Evolutionary conservation across 345 rosid species (phyloP).

Genomic region (Citrus trifoliata): DNA sequence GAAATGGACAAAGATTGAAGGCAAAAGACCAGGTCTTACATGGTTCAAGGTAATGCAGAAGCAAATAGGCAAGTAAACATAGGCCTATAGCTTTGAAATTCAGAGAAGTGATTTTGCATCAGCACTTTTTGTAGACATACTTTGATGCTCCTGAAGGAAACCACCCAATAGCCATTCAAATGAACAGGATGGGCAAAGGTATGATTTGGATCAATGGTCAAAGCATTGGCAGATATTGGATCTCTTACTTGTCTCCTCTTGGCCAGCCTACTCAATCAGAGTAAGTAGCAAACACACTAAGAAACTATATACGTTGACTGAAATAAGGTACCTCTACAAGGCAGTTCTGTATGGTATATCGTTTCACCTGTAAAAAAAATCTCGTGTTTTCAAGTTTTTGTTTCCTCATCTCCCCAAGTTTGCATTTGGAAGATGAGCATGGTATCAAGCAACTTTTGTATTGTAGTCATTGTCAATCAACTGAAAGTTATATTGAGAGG

Average conservation of each 20-base stretch:
- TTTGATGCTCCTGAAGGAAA: slow-evolving; percentile 71
- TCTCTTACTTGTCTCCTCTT: slow-evolving; percentile 65
- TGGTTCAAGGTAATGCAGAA: slow-evolving; percentile 72
- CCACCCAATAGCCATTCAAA: slow-evolving; percentile 49
- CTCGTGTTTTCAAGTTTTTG: no score
- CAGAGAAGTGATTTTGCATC: neutral
- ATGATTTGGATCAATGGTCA: slow-evolving; percentile 86
- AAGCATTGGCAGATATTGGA: slow-evolving; percentile 84
- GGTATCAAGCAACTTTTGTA: no score
- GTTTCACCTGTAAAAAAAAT: no score
- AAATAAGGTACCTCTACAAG: no score
- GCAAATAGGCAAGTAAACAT: neutral
- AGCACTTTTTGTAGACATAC: slow-evolving; percentile 37
- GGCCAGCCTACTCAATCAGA: slow-evolving; percentile 64
- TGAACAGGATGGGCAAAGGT: slow-evolving; percentile 74
- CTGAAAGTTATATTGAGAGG: neutral
- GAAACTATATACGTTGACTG: neutral
- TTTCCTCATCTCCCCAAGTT: no score
- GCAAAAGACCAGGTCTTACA: slow-evolving; percentile 42
- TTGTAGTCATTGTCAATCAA: no score
- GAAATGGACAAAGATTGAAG: slow-evolving; percentile 39
- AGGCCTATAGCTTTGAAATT: neutral
- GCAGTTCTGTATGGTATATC: no score
- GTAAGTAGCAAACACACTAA: slow-evolving; percentile 15
- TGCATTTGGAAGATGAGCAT: no score